These are phyloP conservation scores for Aspergillus cristatus DNA, from an alignment of 495 filamentous ascomycete genomes.

Conservation along the genomic window DNA sequence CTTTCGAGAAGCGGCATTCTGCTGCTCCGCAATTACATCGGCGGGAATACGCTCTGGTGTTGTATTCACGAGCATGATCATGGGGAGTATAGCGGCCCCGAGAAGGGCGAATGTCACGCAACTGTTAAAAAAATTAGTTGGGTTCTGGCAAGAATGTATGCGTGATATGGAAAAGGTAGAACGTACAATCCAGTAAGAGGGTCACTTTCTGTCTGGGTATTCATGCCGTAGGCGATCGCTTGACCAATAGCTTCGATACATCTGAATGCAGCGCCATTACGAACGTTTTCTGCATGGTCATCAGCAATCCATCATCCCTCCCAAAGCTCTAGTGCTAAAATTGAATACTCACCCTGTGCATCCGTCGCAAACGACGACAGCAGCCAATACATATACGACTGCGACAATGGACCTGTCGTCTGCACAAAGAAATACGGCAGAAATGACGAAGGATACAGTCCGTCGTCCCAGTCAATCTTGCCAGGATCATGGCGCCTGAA, in stretches of 20 bases:
- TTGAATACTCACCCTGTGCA: constrained; percentile 18
- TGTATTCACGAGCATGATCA: constrained; percentile 21
- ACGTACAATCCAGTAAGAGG: constrained; percentile 22
- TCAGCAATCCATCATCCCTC: background rate
- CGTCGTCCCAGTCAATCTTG: constrained; percentile 18
- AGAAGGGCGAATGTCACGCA: constrained; percentile 19
- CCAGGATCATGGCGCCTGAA: constrained; percentile 18
- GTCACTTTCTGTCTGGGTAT: constrained; percentile 19
- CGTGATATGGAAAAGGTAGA: background rate
- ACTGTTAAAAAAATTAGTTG: constrained; percentile 7
- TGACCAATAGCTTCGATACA: constrained; percentile 23
- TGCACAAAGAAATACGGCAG: constrained; percentile 26
- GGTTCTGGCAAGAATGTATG: too few species aligned
- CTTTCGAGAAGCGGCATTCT: constrained; percentile 12
- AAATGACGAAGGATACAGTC: constrained; percentile 16
- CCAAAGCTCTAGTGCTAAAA: too few species aligned
- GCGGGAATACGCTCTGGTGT: constrained; percentile 23
- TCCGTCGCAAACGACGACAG: constrained; percentile 21
- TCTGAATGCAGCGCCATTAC: constrained; percentile 22
- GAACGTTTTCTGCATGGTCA: constrained; percentile 16
- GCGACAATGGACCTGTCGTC: constrained; percentile 20
- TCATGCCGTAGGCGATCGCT: constrained; percentile 23
- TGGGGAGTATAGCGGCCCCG: constrained; percentile 13
- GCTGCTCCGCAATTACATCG: constrained; percentile 20
- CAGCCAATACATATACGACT: constrained; percentile 27